A percentile compares a stretch with the other conserved stretches of the same genome.
Conservation (phyloP, 495 filamentous ascomycete genomes). For the Bathelium albidoporum region DNA sequence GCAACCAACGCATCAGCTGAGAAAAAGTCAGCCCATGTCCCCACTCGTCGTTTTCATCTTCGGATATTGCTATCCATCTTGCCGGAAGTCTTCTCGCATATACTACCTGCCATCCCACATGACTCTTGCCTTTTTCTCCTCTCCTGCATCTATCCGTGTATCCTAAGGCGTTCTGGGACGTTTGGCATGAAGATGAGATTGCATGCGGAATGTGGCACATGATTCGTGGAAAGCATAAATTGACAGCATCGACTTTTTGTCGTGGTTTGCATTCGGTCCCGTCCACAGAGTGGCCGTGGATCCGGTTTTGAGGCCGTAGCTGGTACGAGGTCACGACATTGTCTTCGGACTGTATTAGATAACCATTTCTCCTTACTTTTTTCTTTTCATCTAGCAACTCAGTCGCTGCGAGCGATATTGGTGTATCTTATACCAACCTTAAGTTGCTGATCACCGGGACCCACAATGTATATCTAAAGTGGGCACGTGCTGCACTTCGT, state of each 20-base stretch:
- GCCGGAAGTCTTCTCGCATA: neutral
- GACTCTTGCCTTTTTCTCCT: neutral
- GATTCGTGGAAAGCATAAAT: neutral
- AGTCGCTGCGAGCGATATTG: neutral
- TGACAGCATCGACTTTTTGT: neutral
- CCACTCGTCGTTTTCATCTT: neutral
- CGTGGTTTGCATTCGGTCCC: neutral
- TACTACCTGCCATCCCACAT: neutral
- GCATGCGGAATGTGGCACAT: neutral
- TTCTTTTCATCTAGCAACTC: neutral
- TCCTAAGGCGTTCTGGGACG: neutral
- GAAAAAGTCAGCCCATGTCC: neutral
- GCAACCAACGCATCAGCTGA: neutral
- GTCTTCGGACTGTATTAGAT: neutral
- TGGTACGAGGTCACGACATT: neutral
- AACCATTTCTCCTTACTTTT: neutral
- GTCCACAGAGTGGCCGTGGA: too few species aligned
- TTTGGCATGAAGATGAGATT: neutral
- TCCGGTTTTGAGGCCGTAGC: neutral
- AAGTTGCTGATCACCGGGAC: neutral
- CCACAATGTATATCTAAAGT: neutral
- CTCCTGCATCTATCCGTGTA: neutral
- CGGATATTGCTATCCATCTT: neutral
- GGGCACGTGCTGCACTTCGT: neutral
- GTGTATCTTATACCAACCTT: neutral